These are phyloP conservation scores for Blastomyces gilchristii DNA, from an alignment of 2,329 filamentous ascomycete genomes.

Conservation along the genomic window DNA sequence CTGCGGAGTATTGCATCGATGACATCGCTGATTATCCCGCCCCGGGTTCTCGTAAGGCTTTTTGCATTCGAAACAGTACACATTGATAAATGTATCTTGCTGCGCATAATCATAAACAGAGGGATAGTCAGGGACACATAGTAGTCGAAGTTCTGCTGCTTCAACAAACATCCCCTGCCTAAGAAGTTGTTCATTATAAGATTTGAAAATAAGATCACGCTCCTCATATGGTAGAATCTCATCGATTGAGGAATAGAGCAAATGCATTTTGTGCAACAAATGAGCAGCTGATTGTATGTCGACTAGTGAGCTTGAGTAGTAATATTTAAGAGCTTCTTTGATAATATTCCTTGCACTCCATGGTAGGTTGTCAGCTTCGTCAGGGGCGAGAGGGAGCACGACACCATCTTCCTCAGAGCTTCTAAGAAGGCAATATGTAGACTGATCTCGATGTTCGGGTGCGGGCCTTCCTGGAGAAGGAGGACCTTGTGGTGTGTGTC, in stretches of 20 bases:
- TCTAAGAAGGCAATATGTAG: neutral
- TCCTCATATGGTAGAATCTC: constrained; percentile 36
- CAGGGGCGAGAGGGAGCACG: constrained; percentile 23
- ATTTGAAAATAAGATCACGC: constrained; percentile 45
- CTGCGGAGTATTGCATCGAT: constrained; percentile 38
- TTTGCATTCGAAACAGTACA: constrained; percentile 48
- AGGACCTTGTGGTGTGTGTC: neutral
- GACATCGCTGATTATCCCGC: constrained; percentile 41
- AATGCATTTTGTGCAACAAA: constrained; percentile 32
- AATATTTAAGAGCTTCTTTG: constrained; percentile 32
- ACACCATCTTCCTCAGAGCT: neutral
- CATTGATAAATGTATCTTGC: constrained; percentile 44
- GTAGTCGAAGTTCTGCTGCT: constrained; percentile 47
- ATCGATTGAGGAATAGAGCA: constrained; percentile 30
- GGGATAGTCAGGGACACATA: constrained; percentile 46
- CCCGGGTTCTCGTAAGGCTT: constrained; percentile 44
- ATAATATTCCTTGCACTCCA: constrained; percentile 33
- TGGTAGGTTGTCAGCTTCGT: constrained; percentile 25
- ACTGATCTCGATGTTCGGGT: constrained; percentile 1
- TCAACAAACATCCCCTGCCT: constrained; percentile 36
- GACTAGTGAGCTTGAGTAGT: constrained; percentile 29
- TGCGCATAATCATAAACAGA: constrained; percentile 48
- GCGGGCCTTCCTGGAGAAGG: neutral
- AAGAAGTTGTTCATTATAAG: constrained; percentile 48
- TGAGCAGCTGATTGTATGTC: constrained; percentile 35